Base-by-base conservation (phyloP, 352 stramenopile genomes). In the Globisporangium emineosum region DNA sequence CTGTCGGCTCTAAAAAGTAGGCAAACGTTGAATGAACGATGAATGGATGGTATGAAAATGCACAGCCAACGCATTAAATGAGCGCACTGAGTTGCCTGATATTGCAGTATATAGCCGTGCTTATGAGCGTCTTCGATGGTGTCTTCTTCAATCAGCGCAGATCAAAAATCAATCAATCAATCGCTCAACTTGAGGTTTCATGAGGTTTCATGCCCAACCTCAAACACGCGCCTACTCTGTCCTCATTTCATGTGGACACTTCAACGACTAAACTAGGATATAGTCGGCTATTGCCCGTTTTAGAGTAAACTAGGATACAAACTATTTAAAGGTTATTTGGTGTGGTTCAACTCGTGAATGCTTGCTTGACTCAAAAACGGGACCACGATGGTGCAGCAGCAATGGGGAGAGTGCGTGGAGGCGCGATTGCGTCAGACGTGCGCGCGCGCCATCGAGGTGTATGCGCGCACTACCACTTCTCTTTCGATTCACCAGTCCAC, bases 391-490 rank as follows among this genome's bases (percentile, higher is more conserved):
- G n/a, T n/a, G 23, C 33, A 35, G n/a, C 35, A 27, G 6, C 37
- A 49, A 33, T 66, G 60, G 60, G 40, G 13, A 4, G 21, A 32
- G 12, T 27, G 47, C 5, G 23, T 66, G 23, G 60, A 57, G 25
- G 17, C 60, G 29, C 33, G 37, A 29, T 33, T 66, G 60, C 49
- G 35, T 27, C 60, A 49, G 21, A 25, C 5, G 17, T 60, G 60
- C 32, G 50, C 50, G 21, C 60, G 50, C 19, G 12, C n/a, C 3
- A 50, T 66, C 10, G 50, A 60, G 5, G 49, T 66, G 10, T 66
- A 45, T 25, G 27, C 23, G 27, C 60, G 27, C n/a, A 37, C 43
- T 17, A n/a, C 10, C 7, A 12, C 60, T 53, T 19, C 54, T 10
- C 13, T 29, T 32, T 2, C 33, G 1, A 5, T 12, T 23, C 13